Evolutionary conservation across 768 basidiomycete genomes (phyloP), one percentile per base, ranked within the genome.

Genomic region (Lactifluus hygrophoroides): DNA sequence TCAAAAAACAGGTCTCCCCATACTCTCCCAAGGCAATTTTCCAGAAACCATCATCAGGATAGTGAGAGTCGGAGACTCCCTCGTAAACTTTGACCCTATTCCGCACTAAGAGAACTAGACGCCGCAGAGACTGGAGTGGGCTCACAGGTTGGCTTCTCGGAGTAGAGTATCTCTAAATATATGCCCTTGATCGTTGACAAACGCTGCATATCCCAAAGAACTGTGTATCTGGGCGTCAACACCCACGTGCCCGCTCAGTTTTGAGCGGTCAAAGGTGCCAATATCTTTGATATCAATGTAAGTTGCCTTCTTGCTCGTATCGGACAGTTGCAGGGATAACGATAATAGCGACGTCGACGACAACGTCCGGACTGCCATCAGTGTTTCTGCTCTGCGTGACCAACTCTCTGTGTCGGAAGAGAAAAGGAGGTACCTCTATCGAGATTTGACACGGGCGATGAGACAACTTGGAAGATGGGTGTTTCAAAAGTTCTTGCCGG

Each of bases 391-490:
- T 56, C 42, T 37, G 40, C 27, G 45, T 55, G 38, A 55, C 32
- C 28, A 44, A 49, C 49, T 38, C 38, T 37, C 30, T 34, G 27
- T 17, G 69, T 58, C 35, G 64, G n/a, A 48, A 23, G 10, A 25
- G 6, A 19, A n/a, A 7, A 11, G 9, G 14, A 46, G 27, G 35
- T 48, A 63, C 54, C 51, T 48, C 28, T 40, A 35, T 9, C 28
- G 16, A 42, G 32, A 32, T 47, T 43, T 17, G 59, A 51, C 25
- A 30, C 17, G 1, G 46, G 27, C 23, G 57, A 65, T 16, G 61
- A 54, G 16, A 71, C 69, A 47, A 90, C 72, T 63, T 90, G 88
- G 52, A 76, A 75, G 52, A 91, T 86, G 13, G 88, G 86, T 2
- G 87, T 88, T 19, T 77, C 70, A 59, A 88, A 88, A 2, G 71